phyloP scores from a whole-genome alignment of 176 grass and related monocot genomes.

The Triticum timopheevii region DNA sequence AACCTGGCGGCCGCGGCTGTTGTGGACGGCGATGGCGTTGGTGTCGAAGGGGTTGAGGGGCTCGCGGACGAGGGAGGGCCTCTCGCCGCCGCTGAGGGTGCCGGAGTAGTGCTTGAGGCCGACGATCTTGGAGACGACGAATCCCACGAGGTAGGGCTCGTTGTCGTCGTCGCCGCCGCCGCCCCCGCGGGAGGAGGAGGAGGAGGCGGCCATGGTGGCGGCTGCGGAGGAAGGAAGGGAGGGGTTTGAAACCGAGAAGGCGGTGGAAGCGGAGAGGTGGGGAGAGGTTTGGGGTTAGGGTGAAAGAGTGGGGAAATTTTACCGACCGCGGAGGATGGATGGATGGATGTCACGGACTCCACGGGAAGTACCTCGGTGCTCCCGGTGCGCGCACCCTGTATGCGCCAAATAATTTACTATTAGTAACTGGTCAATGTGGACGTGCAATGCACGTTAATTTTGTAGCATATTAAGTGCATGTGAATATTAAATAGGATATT shows the following conservation, averaged over 20 bases:
- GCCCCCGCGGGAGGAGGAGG: neutral
- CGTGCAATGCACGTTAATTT: too few relatives aligned
- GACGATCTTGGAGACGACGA: constrained; percentile 60
- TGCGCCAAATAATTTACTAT: too few relatives aligned
- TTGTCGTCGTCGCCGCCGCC: neutral
- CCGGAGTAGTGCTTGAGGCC: constrained; percentile 59
- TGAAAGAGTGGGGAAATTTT: constrained; percentile 8
- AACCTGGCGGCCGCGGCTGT: constrained; percentile 33
- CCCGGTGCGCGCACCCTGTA: too few relatives aligned
- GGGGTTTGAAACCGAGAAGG: constrained; percentile 38
- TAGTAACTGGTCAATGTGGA: too few relatives aligned
- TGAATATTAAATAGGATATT: too few relatives aligned
- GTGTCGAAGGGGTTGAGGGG: constrained; percentile 58
- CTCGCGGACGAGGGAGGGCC: constrained; percentile 57
- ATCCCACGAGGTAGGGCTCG: constrained; percentile 68
- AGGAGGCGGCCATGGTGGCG: constrained; percentile 16
- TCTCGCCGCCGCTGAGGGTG: constrained; percentile 46
- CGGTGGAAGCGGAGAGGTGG: neutral
- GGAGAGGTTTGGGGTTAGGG: neutral
- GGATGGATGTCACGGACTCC: too few relatives aligned
- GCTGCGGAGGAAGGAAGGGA: neutral
- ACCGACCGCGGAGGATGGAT: neutral
- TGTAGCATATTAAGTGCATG: too few relatives aligned
- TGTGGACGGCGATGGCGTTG: constrained; percentile 77
- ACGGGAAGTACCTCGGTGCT: too few relatives aligned